These are phyloP conservation scores for Cylindrotheca closterium DNA, from an alignment of 108 stramenopile genomes.

Conservation along the genomic window DNA sequence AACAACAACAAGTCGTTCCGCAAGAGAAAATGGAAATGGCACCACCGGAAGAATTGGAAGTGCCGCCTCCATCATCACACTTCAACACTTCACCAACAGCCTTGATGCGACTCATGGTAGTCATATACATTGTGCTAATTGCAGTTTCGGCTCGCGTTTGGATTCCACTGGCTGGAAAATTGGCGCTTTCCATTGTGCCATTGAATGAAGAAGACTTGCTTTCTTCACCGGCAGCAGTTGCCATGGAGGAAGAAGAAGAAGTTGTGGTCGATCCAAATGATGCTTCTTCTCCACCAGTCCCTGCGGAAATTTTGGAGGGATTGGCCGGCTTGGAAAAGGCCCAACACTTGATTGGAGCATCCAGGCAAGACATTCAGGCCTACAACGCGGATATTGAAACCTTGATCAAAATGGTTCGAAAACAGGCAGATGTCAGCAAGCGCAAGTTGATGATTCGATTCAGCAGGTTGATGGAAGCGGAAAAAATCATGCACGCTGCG, in stretches of 20 bases:
- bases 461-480: constrained; percentile 5
- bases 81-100: too few species aligned
- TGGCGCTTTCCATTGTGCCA: constrained; percentile 2
- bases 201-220: too few species aligned
- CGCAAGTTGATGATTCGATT: neutral
- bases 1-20: neutral
- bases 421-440: neutral
- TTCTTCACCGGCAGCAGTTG: neutral
- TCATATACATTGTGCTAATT: too few species aligned
- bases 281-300: neutral
- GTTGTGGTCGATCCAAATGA: neutral
- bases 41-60: neutral
- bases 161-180: neutral
- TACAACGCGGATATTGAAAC: neutral
- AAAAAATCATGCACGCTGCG: neutral
- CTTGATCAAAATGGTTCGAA: neutral
- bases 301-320: neutral
- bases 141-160: too few species aligned
- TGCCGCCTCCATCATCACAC: too few species aligned
- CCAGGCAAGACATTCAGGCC: neutral
- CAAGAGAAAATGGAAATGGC: neutral
- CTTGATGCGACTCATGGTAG: too few species aligned
- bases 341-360: neutral
- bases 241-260: neutral
- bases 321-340: neutral